Evolutionary conservation across 2,329 filamentous ascomycete genomes (phyloP).

Genomic region (Aureobasidium sp.): DNA sequence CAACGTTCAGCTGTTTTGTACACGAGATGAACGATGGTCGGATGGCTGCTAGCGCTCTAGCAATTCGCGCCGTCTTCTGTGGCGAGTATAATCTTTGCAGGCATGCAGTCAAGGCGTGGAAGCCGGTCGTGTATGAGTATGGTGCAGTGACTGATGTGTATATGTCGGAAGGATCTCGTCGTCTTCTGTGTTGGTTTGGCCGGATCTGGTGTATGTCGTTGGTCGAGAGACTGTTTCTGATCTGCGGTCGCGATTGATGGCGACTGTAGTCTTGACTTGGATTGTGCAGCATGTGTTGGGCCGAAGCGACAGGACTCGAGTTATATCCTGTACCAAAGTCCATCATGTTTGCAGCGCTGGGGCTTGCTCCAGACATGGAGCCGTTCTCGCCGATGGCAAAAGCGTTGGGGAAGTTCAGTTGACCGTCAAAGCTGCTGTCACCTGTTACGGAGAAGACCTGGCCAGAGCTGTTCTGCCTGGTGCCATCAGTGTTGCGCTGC

Average conservation of each 20-base stretch:
- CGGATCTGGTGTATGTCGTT: constrained; percentile 23
- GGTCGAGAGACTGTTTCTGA: constrained; percentile 26
- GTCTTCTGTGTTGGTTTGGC: constrained; percentile 38
- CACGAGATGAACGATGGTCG: constrained; percentile 90
- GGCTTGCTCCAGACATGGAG: constrained; percentile 52
- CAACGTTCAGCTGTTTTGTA: constrained; percentile 76
- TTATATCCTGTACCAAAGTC: constrained; percentile 36
- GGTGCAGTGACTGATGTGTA: constrained; percentile 87
- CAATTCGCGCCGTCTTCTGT: constrained; percentile 73
- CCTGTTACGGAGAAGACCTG: constrained; percentile 40
- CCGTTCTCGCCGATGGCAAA: constrained; percentile 55
- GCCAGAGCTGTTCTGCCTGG: constrained; percentile 36
- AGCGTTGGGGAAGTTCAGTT: constrained; percentile 44
- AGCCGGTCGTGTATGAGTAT: constrained; percentile 83
- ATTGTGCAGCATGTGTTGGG: constrained; percentile 8
- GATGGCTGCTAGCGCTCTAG: constrained; percentile 80
- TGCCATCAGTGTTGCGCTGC: constrained; percentile 32
- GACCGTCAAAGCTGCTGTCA: constrained; percentile 27
- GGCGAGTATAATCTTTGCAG: constrained; percentile 71
- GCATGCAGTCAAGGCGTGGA: constrained; percentile 78
- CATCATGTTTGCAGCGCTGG: constrained; percentile 46
- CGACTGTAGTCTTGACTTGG: constrained; percentile 8
- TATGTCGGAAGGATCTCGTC: constrained; percentile 70
- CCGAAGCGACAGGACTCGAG: constrained; percentile 18
- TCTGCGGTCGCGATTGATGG: constrained; percentile 24